Percentiles rank a stretch among this genome's conserved stretches.
Conservation (phyloP, 495 filamentous ascomycete genomes). For the Daldinia childiae region DNA sequence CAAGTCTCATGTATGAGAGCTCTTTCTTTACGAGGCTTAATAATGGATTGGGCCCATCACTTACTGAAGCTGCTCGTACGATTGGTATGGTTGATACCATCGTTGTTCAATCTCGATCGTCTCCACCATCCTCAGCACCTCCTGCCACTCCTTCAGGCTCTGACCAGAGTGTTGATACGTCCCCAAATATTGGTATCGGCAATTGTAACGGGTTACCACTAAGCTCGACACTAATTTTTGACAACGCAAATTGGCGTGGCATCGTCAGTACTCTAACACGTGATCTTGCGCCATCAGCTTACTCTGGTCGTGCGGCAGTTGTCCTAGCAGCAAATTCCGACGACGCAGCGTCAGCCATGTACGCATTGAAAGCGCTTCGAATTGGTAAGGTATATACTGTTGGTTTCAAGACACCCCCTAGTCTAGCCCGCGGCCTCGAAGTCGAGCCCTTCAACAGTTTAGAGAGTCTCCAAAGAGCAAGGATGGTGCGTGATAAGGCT, state of each 20-base stretch:
- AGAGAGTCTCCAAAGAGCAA: slow-evolving; percentile 76
- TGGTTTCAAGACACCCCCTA: slow-evolving; percentile 76
- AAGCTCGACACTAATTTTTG: slow-evolving; percentile 68
- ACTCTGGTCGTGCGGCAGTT: slow-evolving; percentile 76
- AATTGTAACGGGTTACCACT: slow-evolving; percentile 45
- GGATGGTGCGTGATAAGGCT: slow-evolving; percentile 55
- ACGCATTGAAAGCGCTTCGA: slow-evolving; percentile 76
- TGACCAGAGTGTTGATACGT: slow-evolving; percentile 32
- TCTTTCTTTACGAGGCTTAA: slow-evolving; percentile 55
- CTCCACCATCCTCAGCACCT: slow-evolving; percentile 49
- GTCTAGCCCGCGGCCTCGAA: slow-evolving; percentile 66
- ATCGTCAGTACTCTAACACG: slow-evolving; percentile 81
- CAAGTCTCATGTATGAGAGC: slow-evolving; percentile 50
- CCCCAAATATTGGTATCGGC: slow-evolving; percentile 8
- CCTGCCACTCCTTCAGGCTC: slow-evolving; percentile 53
- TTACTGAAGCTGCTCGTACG: slow-evolving; percentile 76
- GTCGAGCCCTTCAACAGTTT: slow-evolving; percentile 81
- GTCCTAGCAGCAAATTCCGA: slow-evolving; percentile 72
- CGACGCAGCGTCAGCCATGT: slow-evolving; percentile 78
- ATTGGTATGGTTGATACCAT: slow-evolving; percentile 86
- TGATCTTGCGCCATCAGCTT: slow-evolving; percentile 83
- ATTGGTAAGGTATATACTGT: slow-evolving; percentile 84
- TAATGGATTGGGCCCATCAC: slow-evolving; percentile 65
- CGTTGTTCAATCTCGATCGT: slow-evolving; percentile 60
- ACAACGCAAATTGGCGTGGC: slow-evolving; percentile 85